Percentiles rank a stretch among this genome's conserved stretches.
Evolutionary conservation across 495 filamentous ascomycete species (phyloP).

Genomic region (Neurospora pannonica): DNA sequence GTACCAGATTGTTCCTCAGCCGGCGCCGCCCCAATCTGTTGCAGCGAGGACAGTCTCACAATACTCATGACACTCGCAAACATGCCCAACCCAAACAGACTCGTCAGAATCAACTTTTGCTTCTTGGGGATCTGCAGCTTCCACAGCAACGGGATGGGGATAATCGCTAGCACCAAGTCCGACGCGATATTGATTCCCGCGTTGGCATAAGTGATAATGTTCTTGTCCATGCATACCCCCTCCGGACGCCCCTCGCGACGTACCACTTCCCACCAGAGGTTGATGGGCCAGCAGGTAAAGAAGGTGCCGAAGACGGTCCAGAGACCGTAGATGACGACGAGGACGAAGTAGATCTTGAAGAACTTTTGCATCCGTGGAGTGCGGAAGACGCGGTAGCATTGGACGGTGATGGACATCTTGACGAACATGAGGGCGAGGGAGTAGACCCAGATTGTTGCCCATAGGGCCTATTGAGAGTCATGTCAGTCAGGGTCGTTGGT

Average conservation of each 20-base stretch:
- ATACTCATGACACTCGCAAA: conserved; percentile 14
- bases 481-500: conserved; percentile 9
- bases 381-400: conserved; percentile 22
- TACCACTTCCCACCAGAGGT: conserved; percentile 23
- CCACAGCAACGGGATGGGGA: conserved; percentile 26
- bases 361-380: conserved; percentile 4
- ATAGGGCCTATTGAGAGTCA: conserved; percentile 21
- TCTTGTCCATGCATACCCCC: conserved; percentile 26
- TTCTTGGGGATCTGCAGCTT: conserved; percentile 10
- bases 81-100: conserved; percentile 11
- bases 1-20: conserved; percentile 2
- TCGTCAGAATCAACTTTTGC: conserved; percentile 12
- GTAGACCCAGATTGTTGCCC: conserved; percentile 17
- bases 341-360: conserved; percentile 9
- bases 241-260: neutral
- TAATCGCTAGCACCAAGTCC: conserved; percentile 28
- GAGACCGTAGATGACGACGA: conserved; percentile 16
- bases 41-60: conserved; percentile 9
- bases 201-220: conserved; percentile 25
- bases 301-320: conserved; percentile 21
- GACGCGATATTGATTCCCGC: conserved; percentile 32
- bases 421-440: conserved; percentile 13
- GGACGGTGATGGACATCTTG: conserved; percentile 22
- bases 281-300: conserved; percentile 32
- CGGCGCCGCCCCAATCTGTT: conserved; percentile 6